phyloP scores from a whole-genome alignment of 2,329 filamentous ascomycete species.

The Xylaria sp. region DNA sequence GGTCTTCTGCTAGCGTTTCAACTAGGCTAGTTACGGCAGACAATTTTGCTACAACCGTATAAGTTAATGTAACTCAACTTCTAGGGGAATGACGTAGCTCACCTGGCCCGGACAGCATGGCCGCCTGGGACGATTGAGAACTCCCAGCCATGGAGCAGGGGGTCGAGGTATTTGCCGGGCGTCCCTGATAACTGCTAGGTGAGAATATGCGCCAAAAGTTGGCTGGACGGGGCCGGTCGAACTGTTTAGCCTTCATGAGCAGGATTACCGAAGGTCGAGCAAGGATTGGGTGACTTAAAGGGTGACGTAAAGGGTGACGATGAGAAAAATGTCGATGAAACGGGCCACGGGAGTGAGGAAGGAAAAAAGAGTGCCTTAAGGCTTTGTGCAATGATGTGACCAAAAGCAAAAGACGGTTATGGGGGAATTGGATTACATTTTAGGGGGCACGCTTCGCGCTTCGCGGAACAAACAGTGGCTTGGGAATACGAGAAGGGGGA shows the following conservation, averaged over 20 bases:
- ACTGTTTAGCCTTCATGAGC: constrained; percentile 33
- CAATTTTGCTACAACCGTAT: constrained; percentile 61
- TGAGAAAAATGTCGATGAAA: neutral
- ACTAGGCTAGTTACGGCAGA: constrained; percentile 70
- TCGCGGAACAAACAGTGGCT: neutral
- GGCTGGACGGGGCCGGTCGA: constrained; percentile 5
- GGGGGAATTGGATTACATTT: neutral
- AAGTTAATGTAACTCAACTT: constrained; percentile 19
- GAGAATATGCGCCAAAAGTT: constrained; percentile 29
- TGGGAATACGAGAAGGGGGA: neutral
- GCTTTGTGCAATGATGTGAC: neutral
- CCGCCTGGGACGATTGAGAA: constrained; percentile 23
- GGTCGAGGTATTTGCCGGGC: constrained; percentile 2
- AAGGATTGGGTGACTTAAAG: neutral
- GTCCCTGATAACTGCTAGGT: constrained; percentile 13
- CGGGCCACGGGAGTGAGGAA: neutral
- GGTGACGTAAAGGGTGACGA: neutral
- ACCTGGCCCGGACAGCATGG: constrained; percentile 49
- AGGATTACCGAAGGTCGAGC: neutral
- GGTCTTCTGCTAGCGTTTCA: constrained; percentile 64
- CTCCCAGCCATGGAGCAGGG: constrained; percentile 30
- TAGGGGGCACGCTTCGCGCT: neutral
- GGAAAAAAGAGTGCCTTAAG: neutral
- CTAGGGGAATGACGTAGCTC: constrained; percentile 33
- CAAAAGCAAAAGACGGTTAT: neutral